A percentile compares a stretch with the other conserved stretches of the same genome.
phyloP scores from a whole-genome alignment of 129 eudicot genomes.

The Logfia minima region DNA sequence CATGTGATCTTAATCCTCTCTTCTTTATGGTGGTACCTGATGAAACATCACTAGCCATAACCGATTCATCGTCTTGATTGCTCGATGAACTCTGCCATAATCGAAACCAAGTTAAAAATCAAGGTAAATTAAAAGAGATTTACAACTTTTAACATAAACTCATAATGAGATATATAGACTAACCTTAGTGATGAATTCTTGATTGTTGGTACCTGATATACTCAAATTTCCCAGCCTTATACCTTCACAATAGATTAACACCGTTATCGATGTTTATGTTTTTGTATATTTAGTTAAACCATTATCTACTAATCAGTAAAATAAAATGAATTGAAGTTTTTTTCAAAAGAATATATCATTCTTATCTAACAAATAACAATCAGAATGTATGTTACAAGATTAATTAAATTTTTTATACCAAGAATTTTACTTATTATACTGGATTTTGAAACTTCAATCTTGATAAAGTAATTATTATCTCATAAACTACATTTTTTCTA shows the following conservation, averaged over 20 bases:
- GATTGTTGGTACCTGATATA: conserved; percentile 28
- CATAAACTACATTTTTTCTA: background rate
- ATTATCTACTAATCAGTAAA: too few relatives aligned
- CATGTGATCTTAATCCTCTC: conserved; percentile 28
- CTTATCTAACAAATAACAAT: too few relatives aligned
- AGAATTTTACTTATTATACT: background rate
- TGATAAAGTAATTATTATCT: background rate
- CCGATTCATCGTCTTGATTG: conserved; percentile 15
- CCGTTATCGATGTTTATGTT: background rate
- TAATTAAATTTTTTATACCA: too few relatives aligned
- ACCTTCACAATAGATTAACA: conserved; percentile 27
- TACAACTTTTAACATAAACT: conserved; percentile 17
- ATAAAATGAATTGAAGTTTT: too few relatives aligned
- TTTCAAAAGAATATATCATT: too few relatives aligned
- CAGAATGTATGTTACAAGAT: too few relatives aligned
- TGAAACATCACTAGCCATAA: conserved; percentile 23
- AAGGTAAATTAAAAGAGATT: background rate
- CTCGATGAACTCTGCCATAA: conserved; percentile 21
- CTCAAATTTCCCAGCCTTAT: conserved; percentile 37
- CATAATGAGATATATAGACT: conserved; percentile 5
- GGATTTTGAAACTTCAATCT: background rate
- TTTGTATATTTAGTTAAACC: too few relatives aligned
- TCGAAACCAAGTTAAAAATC: background rate
- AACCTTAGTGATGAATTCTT: conserved; percentile 38
- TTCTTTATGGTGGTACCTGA: conserved; percentile 55